Percentiles rank a stretch among this genome's conserved stretches.
These are phyloP conservation scores for Trichoderma gracile DNA, from an alignment of 2,329 filamentous ascomycete species.

Conservation along the genomic window DNA sequence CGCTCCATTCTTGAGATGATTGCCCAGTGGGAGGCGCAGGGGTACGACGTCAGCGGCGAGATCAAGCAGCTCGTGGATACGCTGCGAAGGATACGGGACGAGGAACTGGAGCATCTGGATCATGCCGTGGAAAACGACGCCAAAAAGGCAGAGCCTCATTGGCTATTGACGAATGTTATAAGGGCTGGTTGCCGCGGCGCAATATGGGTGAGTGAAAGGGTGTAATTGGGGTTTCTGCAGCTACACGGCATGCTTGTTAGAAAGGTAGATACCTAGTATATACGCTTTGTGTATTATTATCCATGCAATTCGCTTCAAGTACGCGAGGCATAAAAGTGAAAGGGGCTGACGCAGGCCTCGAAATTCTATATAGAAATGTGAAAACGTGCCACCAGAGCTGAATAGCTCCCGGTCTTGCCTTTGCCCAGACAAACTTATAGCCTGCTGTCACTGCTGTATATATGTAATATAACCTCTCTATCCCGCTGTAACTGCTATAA, in stretches of 20 bases:
- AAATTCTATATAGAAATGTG: neutral
- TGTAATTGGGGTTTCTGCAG: conserved; percentile 44
- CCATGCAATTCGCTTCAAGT: neutral
- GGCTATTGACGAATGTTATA: conserved; percentile 83
- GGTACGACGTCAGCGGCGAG: conserved; percentile 80
- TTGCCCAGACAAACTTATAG: neutral
- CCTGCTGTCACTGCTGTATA: neutral
- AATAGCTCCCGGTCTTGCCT: neutral
- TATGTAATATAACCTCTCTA: conserved; percentile 1
- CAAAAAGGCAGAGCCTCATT: conserved; percentile 85
- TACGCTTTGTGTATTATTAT: neutral
- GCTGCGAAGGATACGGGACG: conserved; percentile 82
- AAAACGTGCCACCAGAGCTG: neutral
- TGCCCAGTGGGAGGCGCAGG: conserved; percentile 69
- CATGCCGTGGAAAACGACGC: conserved; percentile 93
- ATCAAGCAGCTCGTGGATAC: conserved; percentile 70
- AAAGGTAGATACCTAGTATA: neutral
- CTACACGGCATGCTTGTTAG: neutral
- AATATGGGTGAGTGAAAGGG: conserved; percentile 84
- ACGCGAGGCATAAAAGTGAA: neutral
- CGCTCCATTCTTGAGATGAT: conserved; percentile 79
- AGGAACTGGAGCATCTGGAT: conserved; percentile 95
- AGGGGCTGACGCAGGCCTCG: neutral
- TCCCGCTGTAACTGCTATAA: conserved; percentile 19
- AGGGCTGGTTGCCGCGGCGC: conserved; percentile 86